A percentile compares a stretch with the other conserved stretches of the same genome.
These are phyloP conservation scores for Rhododendron kiyosumense DNA, from an alignment of 148 eudicot species.

Conservation along the genomic window DNA sequence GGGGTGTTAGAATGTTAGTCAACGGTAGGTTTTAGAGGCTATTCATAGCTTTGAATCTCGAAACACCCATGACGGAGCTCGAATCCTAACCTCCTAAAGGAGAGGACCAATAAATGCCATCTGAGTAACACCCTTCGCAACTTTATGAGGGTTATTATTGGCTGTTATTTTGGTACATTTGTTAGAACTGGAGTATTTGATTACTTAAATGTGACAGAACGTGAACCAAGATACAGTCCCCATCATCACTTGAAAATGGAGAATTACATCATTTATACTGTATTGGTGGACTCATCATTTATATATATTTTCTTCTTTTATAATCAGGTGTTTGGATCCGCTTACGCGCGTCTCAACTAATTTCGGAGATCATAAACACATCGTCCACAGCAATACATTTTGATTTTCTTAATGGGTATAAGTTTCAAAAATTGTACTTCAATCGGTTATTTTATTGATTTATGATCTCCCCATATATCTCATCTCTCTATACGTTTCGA, in stretches of 20 bases:
- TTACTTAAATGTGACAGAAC: too few relatives aligned
- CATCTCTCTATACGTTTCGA: too few relatives aligned
- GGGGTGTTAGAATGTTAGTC: too few relatives aligned
- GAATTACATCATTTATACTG: background rate
- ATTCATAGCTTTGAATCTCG: rapidly evolving
- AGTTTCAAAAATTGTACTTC: background rate
- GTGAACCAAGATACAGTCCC: too few relatives aligned
- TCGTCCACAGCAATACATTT: background rate
- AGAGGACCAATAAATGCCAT: too few relatives aligned
- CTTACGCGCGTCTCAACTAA: background rate
- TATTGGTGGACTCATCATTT: background rate
- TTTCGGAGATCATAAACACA: background rate
- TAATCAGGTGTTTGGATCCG: background rate
- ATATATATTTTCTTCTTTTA: background rate
- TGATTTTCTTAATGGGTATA: background rate
- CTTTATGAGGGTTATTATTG: background rate
- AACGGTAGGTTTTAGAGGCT: too few relatives aligned
- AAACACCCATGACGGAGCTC: too few relatives aligned
- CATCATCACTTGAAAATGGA: background rate
- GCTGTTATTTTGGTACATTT: background rate
- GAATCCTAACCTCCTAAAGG: too few relatives aligned
- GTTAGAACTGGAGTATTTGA: too few relatives aligned
- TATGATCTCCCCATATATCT: too few relatives aligned
- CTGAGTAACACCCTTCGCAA: background rate
- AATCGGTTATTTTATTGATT: background rate